Conservation (phyloP, 1,139 yeast species). For the Protomyces inundatus region DNA sequence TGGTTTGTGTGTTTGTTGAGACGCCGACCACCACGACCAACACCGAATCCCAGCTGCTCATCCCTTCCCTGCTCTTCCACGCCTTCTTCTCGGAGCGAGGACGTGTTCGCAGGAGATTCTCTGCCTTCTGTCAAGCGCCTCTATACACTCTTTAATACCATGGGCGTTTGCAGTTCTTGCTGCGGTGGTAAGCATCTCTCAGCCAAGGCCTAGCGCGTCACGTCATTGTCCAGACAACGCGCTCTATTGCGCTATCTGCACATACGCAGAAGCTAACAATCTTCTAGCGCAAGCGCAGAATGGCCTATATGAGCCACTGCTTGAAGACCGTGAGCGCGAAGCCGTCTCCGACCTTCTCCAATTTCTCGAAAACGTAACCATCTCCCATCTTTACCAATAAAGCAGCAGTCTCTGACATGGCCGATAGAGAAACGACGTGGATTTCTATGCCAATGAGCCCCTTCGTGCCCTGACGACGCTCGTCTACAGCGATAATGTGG, state of each 20-base stretch:
- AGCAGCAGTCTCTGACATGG: neutral
- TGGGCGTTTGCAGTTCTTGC: conserved; percentile 23
- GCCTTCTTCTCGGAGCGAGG: conserved; percentile 9
- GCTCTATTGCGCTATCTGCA: too few relatives aligned
- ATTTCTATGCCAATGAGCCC: conserved; percentile 71
- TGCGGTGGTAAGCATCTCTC: conserved; percentile 11
- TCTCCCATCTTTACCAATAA: conserved; percentile 18
- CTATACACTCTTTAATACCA: neutral
- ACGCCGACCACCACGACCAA: too few relatives aligned
- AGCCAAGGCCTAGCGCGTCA: neutral
- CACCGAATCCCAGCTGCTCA: conserved; percentile 14
- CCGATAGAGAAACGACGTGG: conserved; percentile 59
- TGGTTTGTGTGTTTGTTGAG: too few relatives aligned
- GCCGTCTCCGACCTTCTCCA: conserved; percentile 88
- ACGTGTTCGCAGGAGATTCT: too few relatives aligned
- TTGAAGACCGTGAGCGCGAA: conserved; percentile 81
- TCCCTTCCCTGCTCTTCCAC: conserved; percentile 5
- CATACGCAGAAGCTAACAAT: neutral
- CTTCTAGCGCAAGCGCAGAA: conserved; percentile 34
- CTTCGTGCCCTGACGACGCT: conserved; percentile 83
- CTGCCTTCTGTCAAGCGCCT: neutral
- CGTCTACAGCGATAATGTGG: conserved; percentile 90
- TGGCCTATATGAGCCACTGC: conserved; percentile 64
- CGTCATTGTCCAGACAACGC: too few relatives aligned
- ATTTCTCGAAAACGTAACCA: conserved; percentile 67